Conservation (phyloP, 106 monocot species). For the Acorus calamus region DNA sequence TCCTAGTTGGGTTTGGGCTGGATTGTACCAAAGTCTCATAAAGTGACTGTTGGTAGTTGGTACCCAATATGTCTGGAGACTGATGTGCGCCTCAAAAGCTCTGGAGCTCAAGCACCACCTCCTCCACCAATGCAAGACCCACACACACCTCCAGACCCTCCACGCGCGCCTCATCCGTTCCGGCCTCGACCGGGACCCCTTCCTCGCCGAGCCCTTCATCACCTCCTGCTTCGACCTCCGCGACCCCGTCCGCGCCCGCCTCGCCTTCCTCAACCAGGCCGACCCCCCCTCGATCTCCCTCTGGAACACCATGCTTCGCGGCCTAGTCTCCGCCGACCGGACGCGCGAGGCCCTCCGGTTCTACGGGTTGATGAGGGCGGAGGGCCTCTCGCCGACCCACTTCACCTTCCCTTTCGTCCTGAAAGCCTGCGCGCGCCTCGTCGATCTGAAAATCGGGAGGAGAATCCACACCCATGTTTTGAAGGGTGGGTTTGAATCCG, state of each 20-base stretch:
- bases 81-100: not conserved
- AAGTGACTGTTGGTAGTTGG: no score
- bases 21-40: no score
- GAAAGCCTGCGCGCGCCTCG: conserved; percentile 47
- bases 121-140: conserved; percentile 8
- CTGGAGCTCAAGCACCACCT: conserved; percentile 8
- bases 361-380: conserved; percentile 30
- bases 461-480: conserved; percentile 41
- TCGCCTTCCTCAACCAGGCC: conserved; percentile 15
- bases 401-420: conserved; percentile 74
- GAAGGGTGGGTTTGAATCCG: conserved; percentile 35
- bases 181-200: conserved; percentile 19
- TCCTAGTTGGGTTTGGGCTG: no score
- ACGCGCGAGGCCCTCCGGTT: conserved; percentile 11
- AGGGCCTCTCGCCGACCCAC: conserved; percentile 36
- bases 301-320: conserved; percentile 41
- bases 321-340: conserved; percentile 22
- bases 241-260: conserved; percentile 13
- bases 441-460: conserved; percentile 18
- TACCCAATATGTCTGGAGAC: no score
- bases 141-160: conserved; percentile 17
- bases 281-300: conserved; percentile 10
- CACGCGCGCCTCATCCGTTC: conserved; percentile 44
- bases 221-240: conserved; percentile 25
- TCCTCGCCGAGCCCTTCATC: conserved; percentile 26